phyloP scores from a whole-genome alignment of 202 grass and related monocot species.

The Schoenoplectus triqueter region DNA sequence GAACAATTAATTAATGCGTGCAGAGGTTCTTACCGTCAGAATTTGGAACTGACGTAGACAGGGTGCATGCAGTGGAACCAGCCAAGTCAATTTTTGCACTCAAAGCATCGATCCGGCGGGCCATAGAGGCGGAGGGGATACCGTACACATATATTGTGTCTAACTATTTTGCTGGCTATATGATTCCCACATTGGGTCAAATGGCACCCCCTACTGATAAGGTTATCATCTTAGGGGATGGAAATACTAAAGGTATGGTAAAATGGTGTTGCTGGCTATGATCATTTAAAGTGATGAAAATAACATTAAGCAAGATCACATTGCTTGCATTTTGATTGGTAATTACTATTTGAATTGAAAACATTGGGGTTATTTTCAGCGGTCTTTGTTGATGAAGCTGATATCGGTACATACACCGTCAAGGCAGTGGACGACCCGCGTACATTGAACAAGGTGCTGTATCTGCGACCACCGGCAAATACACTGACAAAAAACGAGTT shows the following conservation, averaged over 20 bases:
- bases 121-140: constrained; percentile 55
- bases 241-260: constrained; percentile 44
- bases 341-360: background rate
- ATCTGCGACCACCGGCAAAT: constrained; percentile 51
- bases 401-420: constrained; percentile 57
- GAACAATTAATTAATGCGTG: background rate
- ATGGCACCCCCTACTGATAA: constrained; percentile 42
- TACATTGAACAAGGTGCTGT: constrained; percentile 51
- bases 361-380: constrained; percentile 26
- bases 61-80: constrained; percentile 45
- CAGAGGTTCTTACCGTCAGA: constrained; percentile 72
- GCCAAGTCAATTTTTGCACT: constrained; percentile 34
- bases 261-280: background rate
- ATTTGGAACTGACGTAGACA: constrained; percentile 59
- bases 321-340: background rate
- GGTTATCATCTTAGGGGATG: constrained; percentile 55
- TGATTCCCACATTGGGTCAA: constrained; percentile 52
- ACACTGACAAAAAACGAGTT: constrained; percentile 59
- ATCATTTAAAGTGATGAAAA: background rate
- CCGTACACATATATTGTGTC: constrained; percentile 47
- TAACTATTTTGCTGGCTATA: constrained; percentile 52
- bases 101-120: constrained; percentile 53
- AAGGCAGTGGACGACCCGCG: constrained; percentile 58
- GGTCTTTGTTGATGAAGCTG: constrained; percentile 53
- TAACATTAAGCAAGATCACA: background rate